These are phyloP conservation scores for Phallus indusiatus DNA, from an alignment of 768 basidiomycete species.

Conservation along the genomic window DNA sequence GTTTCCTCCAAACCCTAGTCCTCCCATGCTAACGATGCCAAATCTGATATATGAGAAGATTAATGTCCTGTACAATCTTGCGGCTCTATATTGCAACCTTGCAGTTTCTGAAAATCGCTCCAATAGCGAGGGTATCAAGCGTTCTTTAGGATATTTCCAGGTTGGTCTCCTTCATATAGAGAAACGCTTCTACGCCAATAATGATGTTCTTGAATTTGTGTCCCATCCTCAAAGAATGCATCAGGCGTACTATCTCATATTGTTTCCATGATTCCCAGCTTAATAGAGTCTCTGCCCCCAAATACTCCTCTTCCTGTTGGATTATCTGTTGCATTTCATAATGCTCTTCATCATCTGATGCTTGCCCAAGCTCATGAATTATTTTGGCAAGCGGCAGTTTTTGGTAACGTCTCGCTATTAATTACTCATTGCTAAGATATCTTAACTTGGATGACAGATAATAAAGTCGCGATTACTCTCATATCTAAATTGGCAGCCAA, in stretches of 20 bases:
- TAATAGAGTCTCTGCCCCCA: conserved; percentile 33
- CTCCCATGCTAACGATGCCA: conserved; percentile 48
- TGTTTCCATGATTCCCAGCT: conserved; percentile 42
- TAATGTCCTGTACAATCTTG: conserved; percentile 75
- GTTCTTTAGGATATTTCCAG: conserved; percentile 63
- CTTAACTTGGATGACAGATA: conserved; percentile 15
- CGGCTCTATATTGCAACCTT: conserved; percentile 75
- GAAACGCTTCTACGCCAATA: background rate
- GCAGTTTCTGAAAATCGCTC: conserved; percentile 64
- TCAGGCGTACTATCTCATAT: conserved; percentile 63
- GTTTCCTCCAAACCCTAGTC: conserved; percentile 41
- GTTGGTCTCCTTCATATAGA: conserved; percentile 26
- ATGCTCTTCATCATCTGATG: conserved; percentile 64
- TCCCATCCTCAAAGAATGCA: conserved; percentile 37
- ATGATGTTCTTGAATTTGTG: background rate
- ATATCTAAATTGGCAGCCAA: conserved; percentile 77
- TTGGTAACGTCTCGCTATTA: conserved; percentile 39
- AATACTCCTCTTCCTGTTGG: conserved; percentile 55
- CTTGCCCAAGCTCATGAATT: conserved; percentile 95
- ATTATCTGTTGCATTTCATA: conserved; percentile 51
- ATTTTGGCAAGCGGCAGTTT: conserved; percentile 86
- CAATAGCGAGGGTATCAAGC: conserved; percentile 72
- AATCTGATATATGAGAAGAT: conserved; percentile 81
- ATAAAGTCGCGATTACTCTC: conserved; percentile 69
- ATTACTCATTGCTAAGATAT: background rate